These are phyloP conservation scores for Claviceps citrina DNA, from an alignment of 2,329 filamentous ascomycete species.

Conservation along the genomic window DNA sequence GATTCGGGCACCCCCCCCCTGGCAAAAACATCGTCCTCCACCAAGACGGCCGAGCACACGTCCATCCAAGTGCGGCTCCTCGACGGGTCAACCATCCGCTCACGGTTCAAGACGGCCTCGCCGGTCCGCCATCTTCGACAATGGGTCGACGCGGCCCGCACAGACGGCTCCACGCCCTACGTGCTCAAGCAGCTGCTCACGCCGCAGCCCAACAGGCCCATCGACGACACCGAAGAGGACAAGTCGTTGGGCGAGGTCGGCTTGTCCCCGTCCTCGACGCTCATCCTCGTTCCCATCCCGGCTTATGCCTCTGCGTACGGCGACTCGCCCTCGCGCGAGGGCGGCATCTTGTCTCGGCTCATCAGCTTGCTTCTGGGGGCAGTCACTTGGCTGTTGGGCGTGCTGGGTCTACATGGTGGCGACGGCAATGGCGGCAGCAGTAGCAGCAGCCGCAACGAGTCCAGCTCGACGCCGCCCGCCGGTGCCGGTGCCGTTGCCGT, in stretches of 20 bases:
- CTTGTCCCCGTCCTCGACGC: constrained; percentile 62
- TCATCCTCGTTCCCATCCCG: constrained; percentile 62
- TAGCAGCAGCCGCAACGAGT: neutral
- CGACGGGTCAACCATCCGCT: constrained; percentile 66
- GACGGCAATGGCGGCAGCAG: constrained; percentile 1
- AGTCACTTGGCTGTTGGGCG: constrained; percentile 21
- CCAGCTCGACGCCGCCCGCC: neutral
- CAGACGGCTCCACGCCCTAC: constrained; percentile 49
- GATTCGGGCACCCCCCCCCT: constrained; percentile 9
- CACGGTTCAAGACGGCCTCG: constrained; percentile 48
- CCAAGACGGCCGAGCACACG: constrained; percentile 16
- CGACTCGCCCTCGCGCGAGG: constrained; percentile 13
- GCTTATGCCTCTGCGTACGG: constrained; percentile 28
- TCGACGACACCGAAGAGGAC: constrained; percentile 62
- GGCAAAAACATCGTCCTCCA: constrained; percentile 17
- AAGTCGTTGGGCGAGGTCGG: constrained; percentile 53
- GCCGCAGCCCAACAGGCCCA: constrained; percentile 57
- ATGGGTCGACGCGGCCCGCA: constrained; percentile 57
- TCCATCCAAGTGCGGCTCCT: constrained; percentile 68
- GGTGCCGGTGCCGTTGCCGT: constrained; percentile 6
- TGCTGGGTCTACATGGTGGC: constrained; percentile 15
- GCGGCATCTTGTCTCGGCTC: constrained; percentile 15
- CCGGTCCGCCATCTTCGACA: constrained; percentile 54
- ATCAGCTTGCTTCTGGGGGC: constrained; percentile 18
- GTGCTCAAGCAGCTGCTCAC: constrained; percentile 73